Percentiles rank a stretch among this genome's conserved stretches.
Evolutionary conservation across 345 rosid species (phyloP).

Genomic region (Arabis alpina): DNA sequence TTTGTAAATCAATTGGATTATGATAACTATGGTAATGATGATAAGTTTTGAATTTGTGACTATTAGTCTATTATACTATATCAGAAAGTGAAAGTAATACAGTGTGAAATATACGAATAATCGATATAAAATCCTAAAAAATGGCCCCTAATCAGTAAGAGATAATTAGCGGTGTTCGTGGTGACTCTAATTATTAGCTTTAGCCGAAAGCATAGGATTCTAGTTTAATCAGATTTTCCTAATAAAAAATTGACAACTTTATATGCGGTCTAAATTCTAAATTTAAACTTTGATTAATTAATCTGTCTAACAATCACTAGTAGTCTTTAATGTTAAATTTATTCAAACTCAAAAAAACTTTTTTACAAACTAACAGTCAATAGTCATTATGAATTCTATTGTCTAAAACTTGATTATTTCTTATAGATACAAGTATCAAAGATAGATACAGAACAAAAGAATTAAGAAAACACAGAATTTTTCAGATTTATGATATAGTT

Average conservation of each 20-base stretch:
- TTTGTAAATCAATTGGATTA: conserved; percentile 13
- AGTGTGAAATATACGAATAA: background rate
- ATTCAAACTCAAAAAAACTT: too few species aligned
- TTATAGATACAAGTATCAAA: too few species aligned
- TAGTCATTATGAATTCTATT: too few species aligned
- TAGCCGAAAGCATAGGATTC: conserved; percentile 49
- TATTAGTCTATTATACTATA: background rate
- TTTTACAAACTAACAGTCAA: too few species aligned
- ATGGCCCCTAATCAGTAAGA: too few species aligned
- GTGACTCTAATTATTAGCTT: conserved; percentile 39
- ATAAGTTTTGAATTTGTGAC: conserved; percentile 5
- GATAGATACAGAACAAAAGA: too few species aligned
- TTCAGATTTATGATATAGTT: too few species aligned
- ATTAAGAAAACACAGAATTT: too few species aligned
- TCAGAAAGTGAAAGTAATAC: background rate
- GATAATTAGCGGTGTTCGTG: conserved; percentile 1
- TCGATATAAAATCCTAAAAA: background rate
- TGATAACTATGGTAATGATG: conserved; percentile 28
- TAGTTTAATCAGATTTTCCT: conserved; percentile 23
- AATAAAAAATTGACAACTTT: background rate
- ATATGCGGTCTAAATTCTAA: conserved; percentile 26
- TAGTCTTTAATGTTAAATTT: too few species aligned
- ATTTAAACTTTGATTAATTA: too few species aligned
- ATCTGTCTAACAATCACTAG: too few species aligned
- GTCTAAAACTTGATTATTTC: too few species aligned